These are phyloP conservation scores for Aspergillus neoniger DNA, from an alignment of 2,329 filamentous ascomycete species.

Conservation along the genomic window DNA sequence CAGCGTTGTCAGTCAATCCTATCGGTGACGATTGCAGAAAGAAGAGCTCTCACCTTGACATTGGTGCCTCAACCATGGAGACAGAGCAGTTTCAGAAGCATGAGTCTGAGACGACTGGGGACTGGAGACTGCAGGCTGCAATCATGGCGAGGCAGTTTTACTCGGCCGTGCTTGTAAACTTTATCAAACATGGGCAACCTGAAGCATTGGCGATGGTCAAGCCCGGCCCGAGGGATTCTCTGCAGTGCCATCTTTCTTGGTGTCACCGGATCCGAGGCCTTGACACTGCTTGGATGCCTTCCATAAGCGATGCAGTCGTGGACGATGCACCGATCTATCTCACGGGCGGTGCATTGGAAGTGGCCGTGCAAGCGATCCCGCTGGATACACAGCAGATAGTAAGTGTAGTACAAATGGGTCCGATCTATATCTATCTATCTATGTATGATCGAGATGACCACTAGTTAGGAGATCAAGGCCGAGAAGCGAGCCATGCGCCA, in stretches of 20 bases:
- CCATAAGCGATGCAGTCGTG: not conserved
- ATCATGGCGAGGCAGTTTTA: not conserved
- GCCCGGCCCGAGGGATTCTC: not conserved
- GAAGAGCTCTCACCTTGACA: constrained; percentile 22
- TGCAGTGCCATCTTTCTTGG: not conserved
- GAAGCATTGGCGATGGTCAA: not conserved
- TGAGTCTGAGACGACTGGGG: constrained; percentile 5
- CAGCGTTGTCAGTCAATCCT: constrained; percentile 1
- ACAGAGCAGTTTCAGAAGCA: constrained; percentile 35
- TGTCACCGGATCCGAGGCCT: not conserved
- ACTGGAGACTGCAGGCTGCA: not conserved
- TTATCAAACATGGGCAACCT: not conserved
- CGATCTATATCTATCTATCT: constrained; percentile 1
- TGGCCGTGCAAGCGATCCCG: not conserved
- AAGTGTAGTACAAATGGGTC: not conserved
- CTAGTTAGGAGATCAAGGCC: not conserved
- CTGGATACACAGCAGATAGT: not conserved
- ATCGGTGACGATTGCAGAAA: not conserved
- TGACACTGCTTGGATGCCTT: too few relatives aligned
- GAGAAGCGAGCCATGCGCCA: not conserved
- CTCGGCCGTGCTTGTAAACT: not conserved
- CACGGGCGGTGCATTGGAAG: not conserved
- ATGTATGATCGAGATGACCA: not conserved
- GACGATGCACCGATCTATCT: not conserved
- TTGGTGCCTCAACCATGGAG: constrained; percentile 40